Percentiles rank a stretch among this genome's conserved stretches.
Evolutionary conservation across 2,329 filamentous ascomycete species (phyloP).

Genomic region (Phaeosphaeria sp.): DNA sequence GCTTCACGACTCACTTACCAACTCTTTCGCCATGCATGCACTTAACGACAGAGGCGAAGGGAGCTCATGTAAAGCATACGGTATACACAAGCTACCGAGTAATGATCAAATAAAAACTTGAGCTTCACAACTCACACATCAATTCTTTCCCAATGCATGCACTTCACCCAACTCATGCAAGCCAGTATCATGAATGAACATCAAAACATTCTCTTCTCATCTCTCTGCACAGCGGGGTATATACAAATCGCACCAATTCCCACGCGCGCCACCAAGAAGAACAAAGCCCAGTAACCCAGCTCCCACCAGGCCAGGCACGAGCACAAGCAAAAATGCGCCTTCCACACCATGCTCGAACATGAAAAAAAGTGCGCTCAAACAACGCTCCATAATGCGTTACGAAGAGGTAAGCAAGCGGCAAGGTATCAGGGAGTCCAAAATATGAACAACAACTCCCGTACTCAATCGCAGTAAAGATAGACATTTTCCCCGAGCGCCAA

Average conservation of each 20-base stretch:
- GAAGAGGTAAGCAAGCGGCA: not conserved
- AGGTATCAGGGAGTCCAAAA: not conserved
- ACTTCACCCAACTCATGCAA: too few species aligned
- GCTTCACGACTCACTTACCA: too few species aligned
- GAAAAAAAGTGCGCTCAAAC: not conserved
- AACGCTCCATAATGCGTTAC: not conserved
- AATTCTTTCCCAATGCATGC: too few species aligned
- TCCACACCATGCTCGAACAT: not conserved
- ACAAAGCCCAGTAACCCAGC: not conserved
- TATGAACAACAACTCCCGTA: not conserved
- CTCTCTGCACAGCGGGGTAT: not conserved
- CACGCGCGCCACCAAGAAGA: not conserved
- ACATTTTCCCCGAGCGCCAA: slow-evolving; percentile 7
- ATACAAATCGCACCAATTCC: not conserved
- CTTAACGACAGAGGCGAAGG: too few species aligned
- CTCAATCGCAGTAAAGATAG: not conserved
- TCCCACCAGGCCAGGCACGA: not conserved
- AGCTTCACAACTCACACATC: too few species aligned
- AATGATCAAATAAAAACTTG: too few species aligned
- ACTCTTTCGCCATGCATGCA: too few species aligned
- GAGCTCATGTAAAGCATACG: too few species aligned
- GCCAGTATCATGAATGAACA: not conserved
- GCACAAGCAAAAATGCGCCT: not conserved
- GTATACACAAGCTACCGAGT: too few species aligned
- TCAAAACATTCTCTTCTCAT: not conserved